phyloP scores from a whole-genome alignment of 805 yeast species.

The Metschnikowia picachoensis region DNA sequence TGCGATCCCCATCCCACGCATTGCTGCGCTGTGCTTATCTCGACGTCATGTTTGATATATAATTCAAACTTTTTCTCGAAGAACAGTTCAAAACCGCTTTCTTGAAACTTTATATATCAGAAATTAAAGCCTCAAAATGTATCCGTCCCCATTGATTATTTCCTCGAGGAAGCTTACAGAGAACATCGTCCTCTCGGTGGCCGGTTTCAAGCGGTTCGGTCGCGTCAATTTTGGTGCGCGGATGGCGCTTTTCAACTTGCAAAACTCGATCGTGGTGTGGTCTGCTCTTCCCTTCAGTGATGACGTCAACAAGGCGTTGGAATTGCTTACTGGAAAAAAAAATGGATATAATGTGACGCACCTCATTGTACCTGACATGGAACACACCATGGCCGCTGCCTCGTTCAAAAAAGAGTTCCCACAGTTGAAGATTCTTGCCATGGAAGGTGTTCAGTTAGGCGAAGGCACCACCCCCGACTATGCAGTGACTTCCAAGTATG shows the following conservation, averaged over 20 bases:
- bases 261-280: constrained; percentile 40
- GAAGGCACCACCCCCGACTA: constrained; percentile 36
- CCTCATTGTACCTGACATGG: constrained; percentile 58
- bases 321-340: constrained; percentile 27
- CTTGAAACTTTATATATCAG: too few species aligned
- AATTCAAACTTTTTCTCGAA: too few species aligned
- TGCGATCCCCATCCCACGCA: too few species aligned
- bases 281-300: constrained; percentile 55
- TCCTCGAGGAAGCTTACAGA: constrained; percentile 29
- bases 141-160: constrained; percentile 33
- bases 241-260: constrained; percentile 36
- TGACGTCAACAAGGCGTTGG: constrained; percentile 39
- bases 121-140: constrained; percentile 9
- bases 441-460: constrained; percentile 37
- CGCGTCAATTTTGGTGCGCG: constrained; percentile 39
- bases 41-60: too few species aligned
- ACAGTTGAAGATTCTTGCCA: constrained; percentile 49
- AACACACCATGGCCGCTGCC: constrained; percentile 61
- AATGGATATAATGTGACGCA: constrained; percentile 39
- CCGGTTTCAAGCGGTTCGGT: constrained; percentile 31
- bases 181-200: constrained; percentile 32
- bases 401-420: constrained; percentile 51
- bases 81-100: too few species aligned
- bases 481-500: constrained; percentile 30
- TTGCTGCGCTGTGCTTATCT: too few species aligned